Conservation (phyloP, 306 rosid species). For the Hippophae tibetana region DNA sequence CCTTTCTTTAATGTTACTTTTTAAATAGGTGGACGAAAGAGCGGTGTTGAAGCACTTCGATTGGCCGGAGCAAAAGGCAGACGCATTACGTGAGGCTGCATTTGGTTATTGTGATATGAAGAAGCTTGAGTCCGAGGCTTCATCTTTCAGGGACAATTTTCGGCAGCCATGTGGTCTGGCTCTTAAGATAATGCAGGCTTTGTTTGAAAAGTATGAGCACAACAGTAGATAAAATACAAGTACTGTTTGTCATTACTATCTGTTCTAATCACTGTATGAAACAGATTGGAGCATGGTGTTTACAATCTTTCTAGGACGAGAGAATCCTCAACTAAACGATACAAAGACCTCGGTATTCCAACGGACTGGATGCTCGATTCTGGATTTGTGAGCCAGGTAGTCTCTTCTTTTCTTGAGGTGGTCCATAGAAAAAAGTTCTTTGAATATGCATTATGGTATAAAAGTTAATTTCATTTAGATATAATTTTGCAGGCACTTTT, state of each 20-base stretch:
- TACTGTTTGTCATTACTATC: no score
- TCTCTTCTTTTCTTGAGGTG: constrained; percentile 6
- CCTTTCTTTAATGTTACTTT: background rate
- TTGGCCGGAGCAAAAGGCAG: constrained; percentile 98
- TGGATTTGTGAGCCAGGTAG: constrained; percentile 80
- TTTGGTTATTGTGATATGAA: constrained; percentile 82
- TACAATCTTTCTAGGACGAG: constrained; percentile 81
- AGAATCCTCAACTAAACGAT: constrained; percentile 75
- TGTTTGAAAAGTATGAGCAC: constrained; percentile 56
- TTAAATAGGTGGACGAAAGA: constrained; percentile 80
- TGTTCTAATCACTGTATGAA: background rate
- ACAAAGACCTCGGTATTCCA: constrained; percentile 69
- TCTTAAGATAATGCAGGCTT: constrained; percentile 90
- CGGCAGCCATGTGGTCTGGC: constrained; percentile 79
- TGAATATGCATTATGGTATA: no score
- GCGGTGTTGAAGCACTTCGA: constrained; percentile 94
- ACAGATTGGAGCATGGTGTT: constrained; percentile 91
- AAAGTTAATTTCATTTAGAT: no score
- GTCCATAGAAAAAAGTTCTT: background rate
- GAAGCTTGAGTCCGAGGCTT: constrained; percentile 80
- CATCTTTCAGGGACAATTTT: constrained; percentile 63
- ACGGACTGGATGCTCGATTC: constrained; percentile 91
- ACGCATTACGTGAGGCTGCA: constrained; percentile 92
- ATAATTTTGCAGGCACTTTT: no score
- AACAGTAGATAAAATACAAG: no score